Evolutionary conservation across 306 rosid species (phyloP).

Genomic region (Cucumis hystrix): DNA sequence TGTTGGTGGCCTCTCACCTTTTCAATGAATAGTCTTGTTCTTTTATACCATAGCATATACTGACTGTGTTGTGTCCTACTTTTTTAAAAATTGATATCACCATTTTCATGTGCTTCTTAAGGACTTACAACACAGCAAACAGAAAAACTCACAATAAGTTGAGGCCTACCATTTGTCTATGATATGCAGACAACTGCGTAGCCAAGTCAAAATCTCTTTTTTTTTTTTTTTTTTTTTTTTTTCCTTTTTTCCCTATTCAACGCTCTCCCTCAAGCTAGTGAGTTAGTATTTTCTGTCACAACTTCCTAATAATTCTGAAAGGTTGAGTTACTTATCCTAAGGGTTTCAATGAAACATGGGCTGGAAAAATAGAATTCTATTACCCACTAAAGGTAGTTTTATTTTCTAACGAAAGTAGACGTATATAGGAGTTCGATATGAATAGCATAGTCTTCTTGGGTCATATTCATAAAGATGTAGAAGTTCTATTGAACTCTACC

Average conservation of each 20-base stretch:
- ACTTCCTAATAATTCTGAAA: background rate
- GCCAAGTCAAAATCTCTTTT: background rate
- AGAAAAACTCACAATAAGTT: background rate
- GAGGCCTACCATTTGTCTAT: background rate
- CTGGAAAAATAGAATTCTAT: background rate
- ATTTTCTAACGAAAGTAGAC: background rate
- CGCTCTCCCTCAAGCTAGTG: background rate
- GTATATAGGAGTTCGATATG: background rate
- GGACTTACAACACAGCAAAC: background rate
- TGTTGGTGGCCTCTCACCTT: background rate
- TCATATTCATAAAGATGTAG: background rate
- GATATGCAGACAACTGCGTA: background rate
- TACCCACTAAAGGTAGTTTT: background rate
- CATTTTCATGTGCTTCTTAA: background rate
- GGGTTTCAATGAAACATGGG: background rate
- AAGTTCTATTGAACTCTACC: constrained; percentile 31
- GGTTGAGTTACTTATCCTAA: background rate
- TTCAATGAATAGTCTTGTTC: background rate
- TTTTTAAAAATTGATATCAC: background rate
- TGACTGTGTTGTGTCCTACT: background rate
- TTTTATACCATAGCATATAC: background rate
- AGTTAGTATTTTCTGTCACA: background rate
- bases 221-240: too few relatives aligned
- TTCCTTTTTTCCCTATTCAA: background rate
- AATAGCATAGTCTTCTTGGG: background rate